phyloP scores from a whole-genome alignment of 352 stramenopile genomes.

The Phytophthora lateralis region DNA sequence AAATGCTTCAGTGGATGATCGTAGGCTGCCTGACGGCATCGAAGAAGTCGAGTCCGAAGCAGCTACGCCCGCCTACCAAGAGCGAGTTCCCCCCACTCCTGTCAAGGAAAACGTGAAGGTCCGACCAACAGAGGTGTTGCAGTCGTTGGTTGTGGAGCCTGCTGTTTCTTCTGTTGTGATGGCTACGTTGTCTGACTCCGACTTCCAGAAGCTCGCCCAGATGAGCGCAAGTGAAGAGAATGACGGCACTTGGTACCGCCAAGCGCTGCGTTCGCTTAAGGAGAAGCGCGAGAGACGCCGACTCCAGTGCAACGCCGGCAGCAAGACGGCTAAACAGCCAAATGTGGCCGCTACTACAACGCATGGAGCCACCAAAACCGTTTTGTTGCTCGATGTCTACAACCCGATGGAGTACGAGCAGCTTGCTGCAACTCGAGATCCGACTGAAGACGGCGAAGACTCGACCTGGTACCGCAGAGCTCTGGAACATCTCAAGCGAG shows the following conservation, averaged over 20 bases:
- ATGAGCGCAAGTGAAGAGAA: slow-evolving; percentile 29
- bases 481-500: slow-evolving; percentile 39
- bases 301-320: slow-evolving; percentile 2
- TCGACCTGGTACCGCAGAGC: slow-evolving; percentile 35
- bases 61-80: background rate
- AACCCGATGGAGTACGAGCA: slow-evolving; percentile 30
- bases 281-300: slow-evolving; percentile 40
- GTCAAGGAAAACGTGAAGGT: background rate
- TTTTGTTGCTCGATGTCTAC: slow-evolving; percentile 5
- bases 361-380: slow-evolving; percentile 5
- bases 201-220: slow-evolving; percentile 48
- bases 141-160: background rate
- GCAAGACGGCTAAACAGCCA: background rate
- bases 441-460: slow-evolving; percentile 23
- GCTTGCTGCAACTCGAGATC: slow-evolving; percentile 33
- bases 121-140: background rate
- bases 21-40: background rate
- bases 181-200: slow-evolving; percentile 5
- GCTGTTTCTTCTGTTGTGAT: background rate
- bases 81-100: background rate
- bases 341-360: background rate
- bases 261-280: slow-evolving; percentile 45
- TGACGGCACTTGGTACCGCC: slow-evolving; percentile 34
- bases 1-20: background rate
- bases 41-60: slow-evolving; percentile 2